A percentile compares a stretch with the other conserved stretches of the same genome.
Evolutionary conservation across 2,329 filamentous ascomycete genomes (phyloP).

Genomic region (Aureobasidium sp.): DNA sequence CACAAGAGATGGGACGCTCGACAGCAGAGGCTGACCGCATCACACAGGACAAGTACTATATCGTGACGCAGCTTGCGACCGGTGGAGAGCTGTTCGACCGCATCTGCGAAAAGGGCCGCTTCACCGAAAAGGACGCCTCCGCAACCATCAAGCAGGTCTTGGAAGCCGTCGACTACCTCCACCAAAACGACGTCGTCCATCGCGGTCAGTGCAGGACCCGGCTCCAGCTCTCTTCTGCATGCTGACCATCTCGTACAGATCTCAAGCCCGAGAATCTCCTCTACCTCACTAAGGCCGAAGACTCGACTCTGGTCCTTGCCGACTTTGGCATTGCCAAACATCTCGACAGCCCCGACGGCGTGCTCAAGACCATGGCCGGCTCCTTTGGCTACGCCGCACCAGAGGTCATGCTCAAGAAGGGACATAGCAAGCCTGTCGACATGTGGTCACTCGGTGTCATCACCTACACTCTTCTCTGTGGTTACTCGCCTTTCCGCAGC

Average conservation of each 20-base stretch:
- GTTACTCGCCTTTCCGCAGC: conserved; percentile 95
- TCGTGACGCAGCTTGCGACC: conserved; percentile 91
- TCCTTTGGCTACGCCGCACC: conserved; percentile 97
- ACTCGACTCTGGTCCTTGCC: conserved; percentile 85
- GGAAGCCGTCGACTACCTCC: conserved; percentile 87
- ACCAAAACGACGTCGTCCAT: conserved; percentile 91
- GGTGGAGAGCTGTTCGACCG: conserved; percentile 96
- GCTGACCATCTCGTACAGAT: conserved; percentile 50
- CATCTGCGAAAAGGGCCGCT: conserved; percentile 95
- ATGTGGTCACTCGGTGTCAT: conserved; percentile 99
- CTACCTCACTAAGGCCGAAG: conserved; percentile 69
- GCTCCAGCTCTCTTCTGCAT: neutral
- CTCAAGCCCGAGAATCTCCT: conserved; percentile 97
- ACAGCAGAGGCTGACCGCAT: neutral
- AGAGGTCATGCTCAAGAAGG: conserved; percentile 96
- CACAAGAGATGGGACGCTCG: neutral
- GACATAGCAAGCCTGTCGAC: conserved; percentile 95
- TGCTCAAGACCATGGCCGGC: conserved; percentile 95
- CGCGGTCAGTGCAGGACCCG: conserved; percentile 54
- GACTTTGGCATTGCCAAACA: conserved; percentile 99
- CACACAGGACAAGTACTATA: conserved; percentile 93
- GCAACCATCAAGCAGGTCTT: conserved; percentile 93
- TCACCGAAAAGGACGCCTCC: conserved; percentile 96
- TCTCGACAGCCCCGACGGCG: conserved; percentile 81
- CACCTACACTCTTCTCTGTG: conserved; percentile 94